Conservation (phyloP, 768 basidiomycete species). For the Pulveroboletus sp. region DNA sequence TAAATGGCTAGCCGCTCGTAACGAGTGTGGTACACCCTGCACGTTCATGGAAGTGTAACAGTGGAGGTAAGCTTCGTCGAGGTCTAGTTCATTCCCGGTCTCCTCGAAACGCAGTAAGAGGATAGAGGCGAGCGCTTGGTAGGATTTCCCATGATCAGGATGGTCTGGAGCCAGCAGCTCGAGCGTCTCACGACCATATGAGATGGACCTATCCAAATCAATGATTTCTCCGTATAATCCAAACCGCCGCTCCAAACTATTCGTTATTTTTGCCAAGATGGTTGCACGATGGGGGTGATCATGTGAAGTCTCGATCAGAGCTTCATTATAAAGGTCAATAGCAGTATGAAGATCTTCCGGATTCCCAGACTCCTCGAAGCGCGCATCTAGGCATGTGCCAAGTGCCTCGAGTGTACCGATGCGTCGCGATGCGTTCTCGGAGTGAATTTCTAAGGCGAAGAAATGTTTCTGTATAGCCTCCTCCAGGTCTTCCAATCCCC, state of each 20-base stretch:
- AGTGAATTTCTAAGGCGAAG: slow-evolving; percentile 20
- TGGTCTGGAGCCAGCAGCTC: slow-evolving; percentile 17
- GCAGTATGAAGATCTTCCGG: slow-evolving; percentile 23
- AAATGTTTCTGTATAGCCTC: slow-evolving; percentile 26
- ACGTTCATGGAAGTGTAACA: slow-evolving; percentile 13
- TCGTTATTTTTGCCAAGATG: slow-evolving; percentile 16
- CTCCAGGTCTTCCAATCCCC: slow-evolving; percentile 17
- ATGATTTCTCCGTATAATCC: slow-evolving; percentile 11
- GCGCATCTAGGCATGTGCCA: slow-evolving; percentile 20
- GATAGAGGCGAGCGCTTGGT: slow-evolving; percentile 17
- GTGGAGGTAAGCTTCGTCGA: slow-evolving; percentile 23
- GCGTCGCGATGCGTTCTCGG: slow-evolving; percentile 10
- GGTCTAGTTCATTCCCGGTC: slow-evolving; percentile 25
- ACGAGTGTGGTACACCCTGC: slow-evolving; percentile 4
- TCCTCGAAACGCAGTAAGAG: slow-evolving; percentile 25
- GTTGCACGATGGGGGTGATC: slow-evolving; percentile 14
- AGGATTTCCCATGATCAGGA: slow-evolving; percentile 12
- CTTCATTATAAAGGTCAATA: slow-evolving; percentile 27
- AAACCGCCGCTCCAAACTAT: slow-evolving; percentile 15
- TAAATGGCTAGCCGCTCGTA: slow-evolving; percentile 16
- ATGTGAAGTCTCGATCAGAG: slow-evolving; percentile 16
- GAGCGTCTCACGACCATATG: slow-evolving; percentile 20
- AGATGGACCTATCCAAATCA: slow-evolving; percentile 29
- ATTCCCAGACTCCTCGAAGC: slow-evolving; percentile 23
- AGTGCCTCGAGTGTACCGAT: slow-evolving; percentile 20